These are phyloP conservation scores for Sporobolomyces phaffii DNA, from an alignment of 768 basidiomycete genomes.

Conservation along the genomic window DNA sequence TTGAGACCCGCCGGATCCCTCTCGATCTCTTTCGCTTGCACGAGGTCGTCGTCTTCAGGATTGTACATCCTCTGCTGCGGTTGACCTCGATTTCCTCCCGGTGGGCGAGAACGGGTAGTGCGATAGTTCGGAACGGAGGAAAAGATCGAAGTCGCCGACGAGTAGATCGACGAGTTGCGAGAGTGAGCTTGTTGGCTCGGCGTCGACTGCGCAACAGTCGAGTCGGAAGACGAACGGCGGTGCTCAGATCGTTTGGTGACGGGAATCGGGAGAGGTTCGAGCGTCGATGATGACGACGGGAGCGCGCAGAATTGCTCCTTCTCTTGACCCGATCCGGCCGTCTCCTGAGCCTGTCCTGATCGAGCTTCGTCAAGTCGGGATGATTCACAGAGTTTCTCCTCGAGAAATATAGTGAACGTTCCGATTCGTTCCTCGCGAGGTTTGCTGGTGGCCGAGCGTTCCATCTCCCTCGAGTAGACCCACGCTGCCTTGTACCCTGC, in stretches of 20 bases:
- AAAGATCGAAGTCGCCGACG: background rate
- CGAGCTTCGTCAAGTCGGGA: too few species aligned
- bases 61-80: background rate
- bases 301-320: too few species aligned
- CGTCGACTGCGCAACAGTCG: background rate
- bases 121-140: background rate
- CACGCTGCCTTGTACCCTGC: conserved; percentile 33
- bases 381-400: too few species aligned
- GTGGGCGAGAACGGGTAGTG: too few species aligned
- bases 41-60: background rate
- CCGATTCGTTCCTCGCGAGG: background rate
- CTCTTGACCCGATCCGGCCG: too few species aligned
- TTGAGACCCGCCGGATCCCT: conserved; percentile 13
- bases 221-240: background rate
- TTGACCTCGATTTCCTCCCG: background rate
- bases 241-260: background rate
- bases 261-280: too few species aligned
- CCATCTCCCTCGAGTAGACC: background rate
- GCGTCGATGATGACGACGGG: too few species aligned
- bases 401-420: too few species aligned
- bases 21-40: background rate
- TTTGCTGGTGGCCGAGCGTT: background rate
- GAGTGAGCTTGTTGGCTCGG: background rate
- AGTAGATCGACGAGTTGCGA: background rate
- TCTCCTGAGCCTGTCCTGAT: too few species aligned